These are phyloP conservation scores for Flueggea neowawraea DNA, from an alignment of 441 rosid genomes.

Conservation along the genomic window DNA sequence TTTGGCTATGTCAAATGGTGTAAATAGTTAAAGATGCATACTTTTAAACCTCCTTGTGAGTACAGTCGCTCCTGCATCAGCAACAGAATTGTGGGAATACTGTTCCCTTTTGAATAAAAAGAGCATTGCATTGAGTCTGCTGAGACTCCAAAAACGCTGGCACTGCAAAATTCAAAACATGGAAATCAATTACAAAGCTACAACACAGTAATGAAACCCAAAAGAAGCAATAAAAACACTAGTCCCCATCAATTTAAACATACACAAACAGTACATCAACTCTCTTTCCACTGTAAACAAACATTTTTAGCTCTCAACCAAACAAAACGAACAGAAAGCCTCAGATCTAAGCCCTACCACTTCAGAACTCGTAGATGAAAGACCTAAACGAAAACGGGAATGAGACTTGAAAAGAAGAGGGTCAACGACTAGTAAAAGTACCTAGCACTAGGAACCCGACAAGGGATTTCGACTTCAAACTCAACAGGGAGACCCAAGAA, in stretches of 20 bases:
- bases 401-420: neutral
- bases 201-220: neutral
- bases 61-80: slow-evolving; percentile 75
- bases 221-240: neutral
- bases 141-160: slow-evolving; percentile 87
- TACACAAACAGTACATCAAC: no score
- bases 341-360: no score
- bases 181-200: slow-evolving; percentile 8
- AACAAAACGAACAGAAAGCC: no score
- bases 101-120: slow-evolving; percentile 69
- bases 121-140: slow-evolving; percentile 90
- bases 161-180: slow-evolving; percentile 36
- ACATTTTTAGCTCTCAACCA: no score
- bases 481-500: slow-evolving; percentile 92
- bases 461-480: slow-evolving; percentile 90
- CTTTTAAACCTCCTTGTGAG: slow-evolving; percentile 82
- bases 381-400: neutral
- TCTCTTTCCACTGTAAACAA: no score
- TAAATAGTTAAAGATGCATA: slow-evolving; percentile 14
- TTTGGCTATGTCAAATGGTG: no score
- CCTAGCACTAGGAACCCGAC: slow-evolving; percentile 98
- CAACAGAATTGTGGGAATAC: slow-evolving; percentile 79
- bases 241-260: neutral
- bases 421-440: slow-evolving; percentile 6
- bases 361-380: no score